phyloP scores from a whole-genome alignment of 345 rosid species.

The Sisymbrium altissimum region DNA sequence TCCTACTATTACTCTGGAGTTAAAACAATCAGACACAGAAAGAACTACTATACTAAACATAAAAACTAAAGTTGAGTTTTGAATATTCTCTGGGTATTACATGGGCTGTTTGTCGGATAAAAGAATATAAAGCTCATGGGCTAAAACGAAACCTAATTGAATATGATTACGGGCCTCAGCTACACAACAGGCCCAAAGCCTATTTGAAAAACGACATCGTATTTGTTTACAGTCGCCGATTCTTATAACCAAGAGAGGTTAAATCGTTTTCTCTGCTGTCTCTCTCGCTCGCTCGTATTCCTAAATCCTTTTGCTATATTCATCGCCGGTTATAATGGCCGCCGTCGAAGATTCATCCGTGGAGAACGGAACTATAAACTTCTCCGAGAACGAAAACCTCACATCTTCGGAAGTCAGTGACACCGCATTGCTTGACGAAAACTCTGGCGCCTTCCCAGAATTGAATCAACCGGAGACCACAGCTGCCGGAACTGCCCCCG shows the following conservation, averaged over 20 bases:
- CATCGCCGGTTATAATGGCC: conserved; percentile 25
- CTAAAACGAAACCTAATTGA: too few relatives aligned
- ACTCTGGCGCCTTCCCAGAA: conserved; percentile 4
- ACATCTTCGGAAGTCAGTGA: neutral
- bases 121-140: neutral
- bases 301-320: neutral
- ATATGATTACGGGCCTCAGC: neutral
- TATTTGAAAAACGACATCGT: conserved; percentile 15
- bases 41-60: too few relatives aligned
- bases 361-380: conserved; percentile 11
- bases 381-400: conserved; percentile 8
- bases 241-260: too few relatives aligned
- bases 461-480: conserved; percentile 18
- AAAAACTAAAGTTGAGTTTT: neutral
- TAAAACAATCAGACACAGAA: too few relatives aligned
- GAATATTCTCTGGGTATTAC: neutral
- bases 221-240: too few relatives aligned
- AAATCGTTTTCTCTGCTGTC: neutral
- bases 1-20: too few relatives aligned
- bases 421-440: neutral
- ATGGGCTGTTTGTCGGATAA: neutral
- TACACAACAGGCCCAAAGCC: conserved; percentile 5
- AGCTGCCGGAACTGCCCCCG: conserved; percentile 9
- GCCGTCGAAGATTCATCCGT: conserved; percentile 27
- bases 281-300: neutral